Evolutionary conservation across 1,284 basidiomycete genomes (phyloP).

Genomic region (Naganishia sp.): DNA sequence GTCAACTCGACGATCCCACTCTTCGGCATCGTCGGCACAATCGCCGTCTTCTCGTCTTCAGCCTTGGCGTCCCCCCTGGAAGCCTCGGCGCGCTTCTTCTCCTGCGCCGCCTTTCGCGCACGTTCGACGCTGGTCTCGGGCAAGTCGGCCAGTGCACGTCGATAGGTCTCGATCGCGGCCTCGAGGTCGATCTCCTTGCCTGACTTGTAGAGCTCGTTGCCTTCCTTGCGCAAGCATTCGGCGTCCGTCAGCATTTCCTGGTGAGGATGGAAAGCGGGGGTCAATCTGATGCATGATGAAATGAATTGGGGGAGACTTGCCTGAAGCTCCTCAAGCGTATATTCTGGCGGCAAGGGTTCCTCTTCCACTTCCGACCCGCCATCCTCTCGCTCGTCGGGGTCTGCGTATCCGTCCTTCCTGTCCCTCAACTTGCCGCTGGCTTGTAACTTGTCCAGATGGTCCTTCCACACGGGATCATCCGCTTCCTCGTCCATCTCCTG

Average conservation of each 20-base stretch:
- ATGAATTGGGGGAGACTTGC: not conserved
- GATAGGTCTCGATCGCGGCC: slow-evolving; percentile 19
- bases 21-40: not conserved
- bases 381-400: not conserved
- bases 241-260: slow-evolving; percentile 24
- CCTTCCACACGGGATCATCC: slow-evolving; percentile 20
- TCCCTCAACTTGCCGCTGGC: slow-evolving; percentile 21
- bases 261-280: not conserved
- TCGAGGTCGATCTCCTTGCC: slow-evolving; percentile 22
- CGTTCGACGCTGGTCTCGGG: slow-evolving; percentile 10
- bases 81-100: no score
- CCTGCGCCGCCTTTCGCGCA: not conserved
- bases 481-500: slow-evolving; percentile 23
- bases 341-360: not conserved
- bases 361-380: not conserved
- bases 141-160: slow-evolving; percentile 9
- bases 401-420: not conserved
- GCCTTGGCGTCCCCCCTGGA: no score
- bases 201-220: slow-evolving; percentile 27
- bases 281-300: not conserved
- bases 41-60: no score
- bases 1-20: slow-evolving; percentile 28
- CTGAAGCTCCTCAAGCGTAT: slow-evolving; percentile 16
- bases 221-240: slow-evolving; percentile 7
- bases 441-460: slow-evolving; percentile 25